Evolutionary conservation across 2,329 filamentous ascomycete species (phyloP).

Genomic region (Rhinocladiella similis): DNA sequence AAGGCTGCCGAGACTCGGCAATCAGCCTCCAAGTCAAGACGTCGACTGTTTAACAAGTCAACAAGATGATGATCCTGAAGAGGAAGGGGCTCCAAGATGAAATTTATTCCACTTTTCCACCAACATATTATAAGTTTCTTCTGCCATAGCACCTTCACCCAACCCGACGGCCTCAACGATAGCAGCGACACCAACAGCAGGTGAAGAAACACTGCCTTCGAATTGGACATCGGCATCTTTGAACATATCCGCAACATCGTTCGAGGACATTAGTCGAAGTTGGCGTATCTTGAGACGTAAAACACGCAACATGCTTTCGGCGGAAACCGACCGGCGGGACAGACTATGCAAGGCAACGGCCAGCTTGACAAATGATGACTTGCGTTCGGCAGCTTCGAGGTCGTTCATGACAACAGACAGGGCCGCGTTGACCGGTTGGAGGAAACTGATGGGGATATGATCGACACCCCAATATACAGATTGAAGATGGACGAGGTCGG

Average conservation of each 20-base stretch:
- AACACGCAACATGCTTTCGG: slow-evolving; percentile 8
- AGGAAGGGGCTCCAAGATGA: slow-evolving; percentile 1
- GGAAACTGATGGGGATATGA: slow-evolving; percentile 9
- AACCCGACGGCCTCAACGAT: not conserved
- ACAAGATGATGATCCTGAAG: slow-evolving; percentile 2
- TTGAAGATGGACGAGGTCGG: slow-evolving; percentile 6
- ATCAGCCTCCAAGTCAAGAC: too few relatives aligned
- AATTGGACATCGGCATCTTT: slow-evolving; percentile 1
- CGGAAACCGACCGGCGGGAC: slow-evolving; percentile 3
- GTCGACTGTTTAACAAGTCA: not conserved
- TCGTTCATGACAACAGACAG: slow-evolving; percentile 4
- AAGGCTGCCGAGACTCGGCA: too few relatives aligned
- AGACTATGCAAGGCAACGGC: slow-evolving; percentile 2
- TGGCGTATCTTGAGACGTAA: slow-evolving; percentile 4
- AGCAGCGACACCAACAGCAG: not conserved
- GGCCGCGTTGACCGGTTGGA: slow-evolving; percentile 6
- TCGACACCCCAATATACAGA: slow-evolving; percentile 5
- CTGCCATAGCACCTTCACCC: not conserved
- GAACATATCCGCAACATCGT: slow-evolving; percentile 2
- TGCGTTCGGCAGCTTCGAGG: slow-evolving; percentile 3
- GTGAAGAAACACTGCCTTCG: slow-evolving; percentile 1
- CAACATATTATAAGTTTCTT: slow-evolving; percentile 6
- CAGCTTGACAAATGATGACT: slow-evolving; percentile 8
- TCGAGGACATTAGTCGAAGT: slow-evolving; percentile 2
- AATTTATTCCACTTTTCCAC: slow-evolving; percentile 6